Evolutionary conservation across 768 basidiomycete genomes (phyloP).

Genomic region (Trametopsis cervina): DNA sequence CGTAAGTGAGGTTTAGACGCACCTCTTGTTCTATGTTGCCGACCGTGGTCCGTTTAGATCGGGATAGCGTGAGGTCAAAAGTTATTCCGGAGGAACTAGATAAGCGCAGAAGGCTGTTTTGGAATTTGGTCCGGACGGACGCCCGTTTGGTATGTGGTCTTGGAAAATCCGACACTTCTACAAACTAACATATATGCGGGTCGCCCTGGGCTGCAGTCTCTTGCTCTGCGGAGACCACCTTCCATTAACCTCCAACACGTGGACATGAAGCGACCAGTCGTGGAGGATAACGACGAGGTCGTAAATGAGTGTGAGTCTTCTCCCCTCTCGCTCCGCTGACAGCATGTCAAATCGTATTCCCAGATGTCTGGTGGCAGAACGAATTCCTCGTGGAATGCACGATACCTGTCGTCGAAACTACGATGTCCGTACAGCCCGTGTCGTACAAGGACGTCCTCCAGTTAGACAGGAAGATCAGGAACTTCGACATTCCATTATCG

Average conservation of each 20-base stretch:
- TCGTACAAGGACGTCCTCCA: conserved; percentile 44
- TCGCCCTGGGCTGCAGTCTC: conserved; percentile 34
- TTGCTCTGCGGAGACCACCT: conserved; percentile 67
- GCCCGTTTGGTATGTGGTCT: conserved; percentile 51
- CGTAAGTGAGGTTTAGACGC: conserved; percentile 33
- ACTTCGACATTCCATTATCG: conserved; percentile 45
- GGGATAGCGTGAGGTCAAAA: conserved; percentile 56
- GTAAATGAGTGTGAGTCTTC: conserved; percentile 4
- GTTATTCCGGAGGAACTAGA: conserved; percentile 69
- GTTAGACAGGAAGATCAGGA: conserved; percentile 48
- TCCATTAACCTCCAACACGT: conserved; percentile 61
- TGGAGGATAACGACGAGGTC: conserved; percentile 1
- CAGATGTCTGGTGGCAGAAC: conserved; percentile 71
- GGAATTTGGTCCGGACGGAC: conserved; percentile 70
- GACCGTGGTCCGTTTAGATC: conserved; percentile 37
- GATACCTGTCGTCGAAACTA: conserved; percentile 53
- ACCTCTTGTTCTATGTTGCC: conserved; percentile 22
- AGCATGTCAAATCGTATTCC: conserved; percentile 1
- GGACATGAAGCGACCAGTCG: conserved; percentile 37
- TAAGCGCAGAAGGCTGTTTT: conserved; percentile 61
- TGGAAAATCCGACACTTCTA: no score
- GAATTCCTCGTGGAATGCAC: conserved; percentile 57
- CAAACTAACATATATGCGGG: conserved; percentile 10
- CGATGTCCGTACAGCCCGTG: conserved; percentile 45
- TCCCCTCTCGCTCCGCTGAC: not conserved